Conservation (phyloP, 495 filamentous ascomycete species). For the Penicillium antarcticum region DNA sequence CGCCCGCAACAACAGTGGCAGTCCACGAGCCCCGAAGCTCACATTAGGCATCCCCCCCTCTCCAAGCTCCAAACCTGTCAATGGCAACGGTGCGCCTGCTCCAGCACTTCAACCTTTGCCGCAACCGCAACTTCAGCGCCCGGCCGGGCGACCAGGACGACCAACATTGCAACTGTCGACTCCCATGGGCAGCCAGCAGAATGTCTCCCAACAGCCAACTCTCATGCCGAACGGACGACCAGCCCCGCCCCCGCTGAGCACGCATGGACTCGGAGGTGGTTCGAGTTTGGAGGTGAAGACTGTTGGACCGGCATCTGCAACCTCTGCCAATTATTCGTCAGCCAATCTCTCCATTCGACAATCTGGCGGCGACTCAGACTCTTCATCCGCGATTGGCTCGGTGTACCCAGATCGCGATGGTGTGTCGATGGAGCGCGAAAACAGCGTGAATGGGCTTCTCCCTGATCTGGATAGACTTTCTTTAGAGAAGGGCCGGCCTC, state of each 20-base stretch:
- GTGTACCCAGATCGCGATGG: conserved; percentile 73
- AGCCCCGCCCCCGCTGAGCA: conserved; percentile 45
- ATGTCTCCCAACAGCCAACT: conserved; percentile 60
- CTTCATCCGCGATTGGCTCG: conserved; percentile 81
- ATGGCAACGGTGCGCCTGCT: conserved; percentile 31
- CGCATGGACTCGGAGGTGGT: conserved; percentile 64
- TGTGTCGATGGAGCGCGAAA: conserved; percentile 70
- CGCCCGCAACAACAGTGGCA: conserved; percentile 53
- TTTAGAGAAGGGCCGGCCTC: conserved; percentile 71
- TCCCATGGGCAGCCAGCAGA: conserved; percentile 69
- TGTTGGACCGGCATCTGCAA: conserved; percentile 77
- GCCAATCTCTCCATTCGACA: conserved; percentile 51
- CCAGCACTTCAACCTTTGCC: conserved; percentile 13
- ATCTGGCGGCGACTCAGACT: conserved; percentile 58
- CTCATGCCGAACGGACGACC: conserved; percentile 47
- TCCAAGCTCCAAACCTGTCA: conserved; percentile 68
- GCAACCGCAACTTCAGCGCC: conserved; percentile 30
- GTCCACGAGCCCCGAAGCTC: conserved; percentile 68
- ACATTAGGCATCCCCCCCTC: conserved; percentile 86
- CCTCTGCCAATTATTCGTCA: conserved; percentile 39
- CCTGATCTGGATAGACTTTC: conserved; percentile 72
- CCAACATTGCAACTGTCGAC: conserved; percentile 79
- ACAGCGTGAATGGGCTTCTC: conserved; percentile 60
- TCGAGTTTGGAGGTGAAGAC: conserved; percentile 69
- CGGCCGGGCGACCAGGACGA: conserved; percentile 50